These are phyloP conservation scores for Bretschneidera sinensis DNA, from an alignment of 345 rosid genomes.

Conservation along the genomic window DNA sequence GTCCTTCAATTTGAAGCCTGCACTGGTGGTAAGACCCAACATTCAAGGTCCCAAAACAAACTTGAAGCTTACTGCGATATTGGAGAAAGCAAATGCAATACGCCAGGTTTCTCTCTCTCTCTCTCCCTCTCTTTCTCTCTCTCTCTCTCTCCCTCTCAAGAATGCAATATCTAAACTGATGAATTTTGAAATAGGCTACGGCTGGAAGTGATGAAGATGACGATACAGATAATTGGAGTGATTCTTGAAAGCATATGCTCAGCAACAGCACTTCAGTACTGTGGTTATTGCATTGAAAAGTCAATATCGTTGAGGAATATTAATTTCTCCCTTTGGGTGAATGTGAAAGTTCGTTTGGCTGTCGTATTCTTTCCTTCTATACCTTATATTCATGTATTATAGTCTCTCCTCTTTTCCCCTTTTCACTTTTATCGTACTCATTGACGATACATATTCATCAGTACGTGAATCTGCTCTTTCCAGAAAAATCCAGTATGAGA, in stretches of 20 bases:
- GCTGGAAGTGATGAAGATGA: slow-evolving; percentile 96
- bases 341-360: slow-evolving; percentile 10
- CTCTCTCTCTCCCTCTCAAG: neutral
- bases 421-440: slow-evolving; percentile 1
- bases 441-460: slow-evolving; percentile 6
- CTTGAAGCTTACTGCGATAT: slow-evolving; percentile 89
- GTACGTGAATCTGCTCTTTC: neutral
- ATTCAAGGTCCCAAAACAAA: slow-evolving; percentile 88
- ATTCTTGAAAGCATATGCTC: slow-evolving; percentile 46
- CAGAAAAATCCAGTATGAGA: neutral
- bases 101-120: slow-evolving; percentile 95
- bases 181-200: slow-evolving; percentile 54
- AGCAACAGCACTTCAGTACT: neutral
- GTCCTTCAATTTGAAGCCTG: slow-evolving; percentile 89
- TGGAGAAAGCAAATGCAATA: slow-evolving; percentile 97
- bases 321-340: slow-evolving; percentile 7
- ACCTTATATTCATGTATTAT: slow-evolving; percentile 14
- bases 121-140: slow-evolving; percentile 11
- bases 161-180: neutral
- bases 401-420: neutral
- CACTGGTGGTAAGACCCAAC: slow-evolving; percentile 60
- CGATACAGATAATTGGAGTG: slow-evolving; percentile 91
- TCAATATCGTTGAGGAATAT: slow-evolving; percentile 2
- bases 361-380: slow-evolving; percentile 14
- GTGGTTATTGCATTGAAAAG: neutral